Evolutionary conservation across 208 protist genomes (phyloP).

Genomic region (Trypanosoma congolense): DNA sequence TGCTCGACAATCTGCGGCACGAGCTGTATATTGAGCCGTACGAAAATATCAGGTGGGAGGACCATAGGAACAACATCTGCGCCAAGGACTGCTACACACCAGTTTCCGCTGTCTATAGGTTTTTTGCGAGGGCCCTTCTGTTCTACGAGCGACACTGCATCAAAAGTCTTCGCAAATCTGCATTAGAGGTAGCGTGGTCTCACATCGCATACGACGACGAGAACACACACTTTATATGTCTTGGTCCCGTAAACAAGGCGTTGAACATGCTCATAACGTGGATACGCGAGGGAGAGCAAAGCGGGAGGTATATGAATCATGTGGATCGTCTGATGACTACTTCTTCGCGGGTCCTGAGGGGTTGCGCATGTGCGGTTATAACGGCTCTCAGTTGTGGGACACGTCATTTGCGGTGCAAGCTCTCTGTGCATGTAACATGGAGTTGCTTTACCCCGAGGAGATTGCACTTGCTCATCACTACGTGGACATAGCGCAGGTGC

Average conservation of each 20-base stretch:
- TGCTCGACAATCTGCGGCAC: constrained; percentile 71
- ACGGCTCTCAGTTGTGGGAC: constrained; percentile 98
- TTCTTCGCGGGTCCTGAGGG: constrained; percentile 92
- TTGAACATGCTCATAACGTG: constrained; percentile 96
- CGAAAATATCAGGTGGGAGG: constrained; percentile 79
- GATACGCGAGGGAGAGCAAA: constrained; percentile 84
- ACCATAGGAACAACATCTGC: constrained; percentile 58
- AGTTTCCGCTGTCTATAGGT: constrained; percentile 65
- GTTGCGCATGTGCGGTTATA: constrained; percentile 98
- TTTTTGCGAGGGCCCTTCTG: constrained; percentile 42
- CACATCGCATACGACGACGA: constrained; percentile 95
- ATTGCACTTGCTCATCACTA: constrained; percentile 89
- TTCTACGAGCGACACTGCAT: constrained; percentile 79
- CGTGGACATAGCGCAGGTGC: constrained; percentile 90
- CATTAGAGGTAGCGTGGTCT: constrained; percentile 73
- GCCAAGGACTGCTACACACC: constrained; percentile 91
- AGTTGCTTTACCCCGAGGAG: constrained; percentile 53
- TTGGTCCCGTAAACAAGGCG: constrained; percentile 95
- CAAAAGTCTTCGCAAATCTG: constrained; percentile 70
- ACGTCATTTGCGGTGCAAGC: constrained; percentile 95
- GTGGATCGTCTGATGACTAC: constrained; percentile 93
- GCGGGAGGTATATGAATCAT: constrained; percentile 83
- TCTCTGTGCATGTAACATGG: constrained; percentile 75
- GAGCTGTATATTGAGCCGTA: constrained; percentile 89
- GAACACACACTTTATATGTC: constrained; percentile 94